Conservation (phyloP, 2,329 filamentous ascomycete species). For the Fusarium sp. region DNA sequence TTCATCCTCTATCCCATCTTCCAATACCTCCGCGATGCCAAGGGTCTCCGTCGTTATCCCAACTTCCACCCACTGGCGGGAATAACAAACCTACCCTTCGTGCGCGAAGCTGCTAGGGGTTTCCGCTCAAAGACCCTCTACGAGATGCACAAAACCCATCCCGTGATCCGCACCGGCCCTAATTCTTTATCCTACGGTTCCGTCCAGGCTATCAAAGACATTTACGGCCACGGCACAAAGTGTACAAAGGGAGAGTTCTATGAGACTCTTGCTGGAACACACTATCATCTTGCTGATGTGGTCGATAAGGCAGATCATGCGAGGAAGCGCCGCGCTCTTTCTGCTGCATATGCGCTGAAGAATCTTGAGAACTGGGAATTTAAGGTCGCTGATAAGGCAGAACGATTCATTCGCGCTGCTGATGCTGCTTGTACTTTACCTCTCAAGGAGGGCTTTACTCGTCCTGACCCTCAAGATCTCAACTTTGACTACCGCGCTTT, state of each 20-base stretch:
- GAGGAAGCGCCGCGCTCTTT: slow-evolving; percentile 63
- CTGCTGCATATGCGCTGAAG: slow-evolving; percentile 64
- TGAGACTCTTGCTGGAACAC: slow-evolving; percentile 57
- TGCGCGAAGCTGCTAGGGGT: slow-evolving; percentile 41
- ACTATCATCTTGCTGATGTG: slow-evolving; percentile 65
- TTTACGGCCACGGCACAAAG: slow-evolving; percentile 61
- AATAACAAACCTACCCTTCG: slow-evolving; percentile 39
- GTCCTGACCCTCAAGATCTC: slow-evolving; percentile 53
- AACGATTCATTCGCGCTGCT: slow-evolving; percentile 57
- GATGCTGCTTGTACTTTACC: slow-evolving; percentile 57
- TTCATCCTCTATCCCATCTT: slow-evolving; percentile 36
- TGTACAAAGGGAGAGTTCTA: slow-evolving; percentile 65
- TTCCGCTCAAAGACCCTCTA: slow-evolving; percentile 60
- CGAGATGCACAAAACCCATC: slow-evolving; percentile 60
- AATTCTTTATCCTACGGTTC: slow-evolving; percentile 45
- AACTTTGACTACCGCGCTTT: slow-evolving; percentile 63
- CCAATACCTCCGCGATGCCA: slow-evolving; percentile 53
- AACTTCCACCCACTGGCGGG: slow-evolving; percentile 41
- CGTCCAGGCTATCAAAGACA: slow-evolving; percentile 45
- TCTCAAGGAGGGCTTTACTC: slow-evolving; percentile 45
- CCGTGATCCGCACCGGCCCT: slow-evolving; percentile 47
- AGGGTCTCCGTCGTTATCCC: slow-evolving; percentile 44
- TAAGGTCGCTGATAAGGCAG: slow-evolving; percentile 65
- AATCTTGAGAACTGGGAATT: slow-evolving; percentile 67
- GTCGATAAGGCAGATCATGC: slow-evolving; percentile 64